Evolutionary conservation across 495 filamentous ascomycete genomes (phyloP).

Genomic region (Penicillium dipodomyicola): DNA sequence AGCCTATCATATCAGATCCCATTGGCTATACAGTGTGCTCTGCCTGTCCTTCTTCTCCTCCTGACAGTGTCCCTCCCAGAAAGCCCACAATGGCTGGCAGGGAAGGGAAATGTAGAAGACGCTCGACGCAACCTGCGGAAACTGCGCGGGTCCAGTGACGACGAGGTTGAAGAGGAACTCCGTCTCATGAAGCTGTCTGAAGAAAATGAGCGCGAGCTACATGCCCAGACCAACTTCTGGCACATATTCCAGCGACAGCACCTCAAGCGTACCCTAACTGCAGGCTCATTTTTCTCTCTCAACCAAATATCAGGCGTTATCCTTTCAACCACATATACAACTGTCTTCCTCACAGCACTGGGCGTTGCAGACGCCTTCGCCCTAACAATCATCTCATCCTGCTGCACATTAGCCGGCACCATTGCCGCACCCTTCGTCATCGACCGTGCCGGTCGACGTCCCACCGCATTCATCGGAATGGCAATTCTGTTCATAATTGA

Average conservation of each 20-base stretch:
- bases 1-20: constrained; percentile 33
- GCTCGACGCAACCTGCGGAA: constrained; percentile 34
- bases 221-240: constrained; percentile 32
- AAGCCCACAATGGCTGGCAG: constrained; percentile 62
- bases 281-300: constrained; percentile 39
- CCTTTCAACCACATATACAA: constrained; percentile 40
- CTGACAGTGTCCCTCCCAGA: constrained; percentile 49
- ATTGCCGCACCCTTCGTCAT: constrained; percentile 39
- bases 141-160: constrained; percentile 36
- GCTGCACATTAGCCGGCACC: constrained; percentile 40
- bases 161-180: constrained; percentile 33
- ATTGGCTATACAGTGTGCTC: constrained; percentile 33
- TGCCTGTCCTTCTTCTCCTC: constrained; percentile 30
- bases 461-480: constrained; percentile 39
- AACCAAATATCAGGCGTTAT: constrained; percentile 42
- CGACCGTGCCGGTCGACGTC: constrained; percentile 37
- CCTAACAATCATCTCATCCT: constrained; percentile 38
- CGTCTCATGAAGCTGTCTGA: constrained; percentile 33
- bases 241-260: constrained; percentile 37
- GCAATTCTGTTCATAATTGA: constrained; percentile 30
- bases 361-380: constrained; percentile 32
- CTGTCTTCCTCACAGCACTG: constrained; percentile 36
- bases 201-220: constrained; percentile 27
- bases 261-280: constrained; percentile 36
- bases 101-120: constrained; percentile 43